These are phyloP conservation scores for Podaxis carcinomalis DNA, from an alignment of 768 basidiomycete species.

Conservation along the genomic window DNA sequence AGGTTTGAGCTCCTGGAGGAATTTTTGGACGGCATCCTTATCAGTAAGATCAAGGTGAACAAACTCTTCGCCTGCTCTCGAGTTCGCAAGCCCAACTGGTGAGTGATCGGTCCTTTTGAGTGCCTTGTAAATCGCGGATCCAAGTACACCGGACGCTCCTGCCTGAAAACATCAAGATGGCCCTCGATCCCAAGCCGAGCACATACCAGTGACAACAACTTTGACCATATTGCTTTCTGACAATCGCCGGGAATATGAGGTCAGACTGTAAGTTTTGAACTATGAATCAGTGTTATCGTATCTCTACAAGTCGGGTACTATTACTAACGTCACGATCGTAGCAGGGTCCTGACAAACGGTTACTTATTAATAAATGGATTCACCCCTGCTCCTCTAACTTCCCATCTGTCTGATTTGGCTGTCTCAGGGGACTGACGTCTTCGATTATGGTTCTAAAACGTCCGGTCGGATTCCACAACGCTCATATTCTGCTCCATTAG, in stretches of 20 bases:
- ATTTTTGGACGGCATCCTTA: constrained; percentile 42
- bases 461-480: background rate
- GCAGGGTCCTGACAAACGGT: background rate
- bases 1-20: constrained; percentile 58
- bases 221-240: constrained; percentile 28
- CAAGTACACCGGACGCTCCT: constrained; percentile 94
- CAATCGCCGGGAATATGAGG: background rate
- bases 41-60: constrained; percentile 68
- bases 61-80: constrained; percentile 52
- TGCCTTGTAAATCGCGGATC: constrained; percentile 68
- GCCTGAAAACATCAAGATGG: constrained; percentile 7
- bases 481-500: background rate
- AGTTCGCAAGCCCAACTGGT: constrained; percentile 70
- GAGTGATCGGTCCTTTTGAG: constrained; percentile 45
- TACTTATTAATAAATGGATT: background rate
- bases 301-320: background rate
- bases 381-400: background rate
- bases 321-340: no score
- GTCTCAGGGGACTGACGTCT: background rate
- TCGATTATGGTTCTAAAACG: background rate
- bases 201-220: constrained; percentile 54
- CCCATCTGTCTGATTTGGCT: background rate
- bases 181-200: background rate
- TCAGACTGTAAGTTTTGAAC: background rate
- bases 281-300: background rate